Evolutionary conservation across 2,329 filamentous ascomycete genomes (phyloP), one percentile per base, ranked within the genome.

Genomic region (Aspergillus jensenii): DNA sequence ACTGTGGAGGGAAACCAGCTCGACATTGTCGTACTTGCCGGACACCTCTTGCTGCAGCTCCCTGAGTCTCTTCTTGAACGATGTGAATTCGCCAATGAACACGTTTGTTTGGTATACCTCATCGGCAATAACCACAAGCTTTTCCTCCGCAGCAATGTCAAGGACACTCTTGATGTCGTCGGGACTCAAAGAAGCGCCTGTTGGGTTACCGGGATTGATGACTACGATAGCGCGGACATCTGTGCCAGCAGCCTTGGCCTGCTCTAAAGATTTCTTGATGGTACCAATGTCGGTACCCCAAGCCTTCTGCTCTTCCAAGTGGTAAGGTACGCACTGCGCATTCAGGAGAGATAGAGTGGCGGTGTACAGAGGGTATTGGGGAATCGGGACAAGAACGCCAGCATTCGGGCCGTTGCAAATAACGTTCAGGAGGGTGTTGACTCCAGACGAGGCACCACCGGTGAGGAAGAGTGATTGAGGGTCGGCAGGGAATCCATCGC

Each of bases 81-180:
- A 96, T 79, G 90, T 87, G 82, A 99, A 99, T 74, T 93, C 84
- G 75, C 95, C 95, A 61, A 90, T 81, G 79, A 99, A 99, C 68
- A 99, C 90, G 77, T 99, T 99, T 72, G 95, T 98, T 80, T 99
- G 95, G 85, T 99, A 99, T 39, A 99, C 95, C 78, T 99, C 95
- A 71, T 99, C 95, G 52, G 95, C 95, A 69, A 99, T 85, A 64
- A 98, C 82, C 56, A 98, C 92, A 25, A 99, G 84, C 67, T 88
- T 86, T 81, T 97, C 87, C 74, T 93, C 83, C 27, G 87, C 88
- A 40, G 95, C 93, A 63, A 97, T 89, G 63, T 95, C 86, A 65
- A 98, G 84, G n/a, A 98, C 90, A 52, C 84, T 83, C 69, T 88
- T 87, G 75, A 99, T 87, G 70, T 97, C 91, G 19, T 86, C 83